Percentiles rank a stretch among this genome's conserved stretches.
Evolutionary conservation across 2,329 filamentous ascomycete species (phyloP).

Genomic region (Epichloe gansuensis): DNA sequence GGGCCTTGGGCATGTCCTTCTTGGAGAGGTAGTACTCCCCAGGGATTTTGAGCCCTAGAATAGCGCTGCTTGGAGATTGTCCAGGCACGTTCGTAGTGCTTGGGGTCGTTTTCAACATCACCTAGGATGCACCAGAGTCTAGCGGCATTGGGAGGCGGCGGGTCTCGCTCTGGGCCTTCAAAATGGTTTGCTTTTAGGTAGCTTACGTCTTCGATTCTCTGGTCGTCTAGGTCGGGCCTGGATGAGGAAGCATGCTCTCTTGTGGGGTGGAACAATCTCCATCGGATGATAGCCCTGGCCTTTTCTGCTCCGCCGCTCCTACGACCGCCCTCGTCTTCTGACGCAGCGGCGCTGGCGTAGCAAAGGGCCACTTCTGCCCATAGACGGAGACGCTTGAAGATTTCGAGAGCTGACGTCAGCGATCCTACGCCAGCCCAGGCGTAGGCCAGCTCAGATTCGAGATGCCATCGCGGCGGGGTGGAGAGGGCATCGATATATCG

Average conservation of each 20-base stretch:
- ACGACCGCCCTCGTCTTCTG: slow-evolving; percentile 45
- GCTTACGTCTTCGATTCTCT: slow-evolving; percentile 40
- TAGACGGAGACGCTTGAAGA: slow-evolving; percentile 84
- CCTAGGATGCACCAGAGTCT: slow-evolving; percentile 88
- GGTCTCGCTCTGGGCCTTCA: slow-evolving; percentile 51
- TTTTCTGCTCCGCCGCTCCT: slow-evolving; percentile 61
- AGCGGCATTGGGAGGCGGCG: slow-evolving; percentile 70
- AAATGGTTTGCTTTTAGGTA: slow-evolving; percentile 42
- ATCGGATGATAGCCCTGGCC: slow-evolving; percentile 62
- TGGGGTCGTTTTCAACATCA: slow-evolving; percentile 65
- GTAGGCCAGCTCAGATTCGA: slow-evolving; percentile 84
- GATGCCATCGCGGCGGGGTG: slow-evolving; percentile 81
- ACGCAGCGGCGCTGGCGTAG: slow-evolving; percentile 49
- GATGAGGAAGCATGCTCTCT: slow-evolving; percentile 15
- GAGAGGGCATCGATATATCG: slow-evolving; percentile 74
- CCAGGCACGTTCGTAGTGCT: slow-evolving; percentile 80
- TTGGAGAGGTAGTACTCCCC: slow-evolving; percentile 63
- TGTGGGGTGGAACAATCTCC: slow-evolving; percentile 64
- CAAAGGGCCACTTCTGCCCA: slow-evolving; percentile 95
- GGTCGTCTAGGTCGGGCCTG: slow-evolving; percentile 33
- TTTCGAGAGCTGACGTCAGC: slow-evolving; percentile 79
- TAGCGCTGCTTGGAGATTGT: slow-evolving; percentile 69
- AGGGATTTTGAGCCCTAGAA: slow-evolving; percentile 74
- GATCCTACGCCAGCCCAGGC: slow-evolving; percentile 88
- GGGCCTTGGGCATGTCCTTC: slow-evolving; percentile 56